Evolutionary conservation across 2,329 filamentous ascomycete species (phyloP).

Genomic region (Fusarium palustre): DNA sequence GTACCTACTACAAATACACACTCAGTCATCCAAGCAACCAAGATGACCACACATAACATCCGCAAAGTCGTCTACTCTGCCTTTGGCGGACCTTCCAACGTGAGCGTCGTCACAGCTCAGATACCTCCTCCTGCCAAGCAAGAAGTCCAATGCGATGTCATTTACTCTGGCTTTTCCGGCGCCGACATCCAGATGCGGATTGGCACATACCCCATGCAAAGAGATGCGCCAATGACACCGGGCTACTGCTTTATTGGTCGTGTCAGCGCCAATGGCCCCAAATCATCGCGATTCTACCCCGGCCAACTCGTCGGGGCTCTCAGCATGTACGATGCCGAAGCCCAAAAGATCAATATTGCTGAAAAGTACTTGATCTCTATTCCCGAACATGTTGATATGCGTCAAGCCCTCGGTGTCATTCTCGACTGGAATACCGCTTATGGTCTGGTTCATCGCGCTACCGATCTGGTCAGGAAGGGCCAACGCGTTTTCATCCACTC

Average conservation of each 20-base stretch:
- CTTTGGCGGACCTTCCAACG: conserved; percentile 56
- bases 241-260: conserved; percentile 62
- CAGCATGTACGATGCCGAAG: conserved; percentile 57
- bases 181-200: conserved; percentile 63
- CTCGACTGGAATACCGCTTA: conserved; percentile 61
- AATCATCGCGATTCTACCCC: conserved; percentile 46
- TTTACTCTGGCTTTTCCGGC: conserved; percentile 62
- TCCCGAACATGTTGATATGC: conserved; percentile 55
- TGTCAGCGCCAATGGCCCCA: conserved; percentile 54
- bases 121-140: conserved; percentile 55
- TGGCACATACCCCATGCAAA: conserved; percentile 61
- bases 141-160: conserved; percentile 60
- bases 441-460: conserved; percentile 52
- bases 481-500: conserved; percentile 64
- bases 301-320: conserved; percentile 54
- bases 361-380: conserved; percentile 60
- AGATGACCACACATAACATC: conserved; percentile 49
- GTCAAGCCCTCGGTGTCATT: conserved; percentile 55
- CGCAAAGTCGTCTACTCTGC: conserved; percentile 60
- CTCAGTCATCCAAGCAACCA: neutral
- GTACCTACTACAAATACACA: neutral
- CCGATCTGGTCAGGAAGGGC: conserved; percentile 55
- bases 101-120: conserved; percentile 50
- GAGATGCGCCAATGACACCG: conserved; percentile 59
- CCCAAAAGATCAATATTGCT: conserved; percentile 59